phyloP scores from a whole-genome alignment of 2,329 filamentous ascomycete genomes.

The Fusarium sp. region DNA sequence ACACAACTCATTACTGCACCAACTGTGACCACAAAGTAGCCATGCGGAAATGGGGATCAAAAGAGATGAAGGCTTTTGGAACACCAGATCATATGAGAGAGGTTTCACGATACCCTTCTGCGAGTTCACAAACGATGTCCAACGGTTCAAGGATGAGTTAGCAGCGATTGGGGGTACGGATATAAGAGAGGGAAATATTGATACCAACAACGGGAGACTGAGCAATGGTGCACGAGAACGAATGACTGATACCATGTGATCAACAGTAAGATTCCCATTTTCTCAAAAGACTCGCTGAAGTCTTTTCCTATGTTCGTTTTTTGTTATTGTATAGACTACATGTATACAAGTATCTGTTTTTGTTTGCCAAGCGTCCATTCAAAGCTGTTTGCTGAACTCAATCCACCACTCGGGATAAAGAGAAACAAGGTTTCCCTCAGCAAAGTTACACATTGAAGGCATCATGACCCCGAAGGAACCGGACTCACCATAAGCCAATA shows the following conservation, averaged over 20 bases:
- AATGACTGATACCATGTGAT: background rate
- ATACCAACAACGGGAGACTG: background rate
- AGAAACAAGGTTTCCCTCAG: background rate
- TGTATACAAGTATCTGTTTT: background rate
- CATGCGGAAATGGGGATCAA: slow-evolving; percentile 16
- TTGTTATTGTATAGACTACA: no score
- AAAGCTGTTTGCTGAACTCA: background rate
- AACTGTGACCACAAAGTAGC: slow-evolving; percentile 42
- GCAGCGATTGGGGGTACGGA: background rate
- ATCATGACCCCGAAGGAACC: background rate
- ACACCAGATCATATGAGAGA: slow-evolving; percentile 40
- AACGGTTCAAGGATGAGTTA: background rate
- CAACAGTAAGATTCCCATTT: background rate
- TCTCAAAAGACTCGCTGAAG: no score
- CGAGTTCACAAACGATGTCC: background rate
- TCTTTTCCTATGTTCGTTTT: background rate
- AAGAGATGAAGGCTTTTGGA: slow-evolving; percentile 30
- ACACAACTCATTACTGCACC: slow-evolving; percentile 39
- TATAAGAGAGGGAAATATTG: background rate
- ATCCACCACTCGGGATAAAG: background rate
- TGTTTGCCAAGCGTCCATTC: background rate
- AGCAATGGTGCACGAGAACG: background rate
- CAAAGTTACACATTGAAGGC: background rate
- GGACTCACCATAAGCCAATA: no score
- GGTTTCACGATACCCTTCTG: slow-evolving; percentile 29